These are phyloP conservation scores for Suillus subluteus DNA, from an alignment of 768 basidiomycete species.

Conservation along the genomic window DNA sequence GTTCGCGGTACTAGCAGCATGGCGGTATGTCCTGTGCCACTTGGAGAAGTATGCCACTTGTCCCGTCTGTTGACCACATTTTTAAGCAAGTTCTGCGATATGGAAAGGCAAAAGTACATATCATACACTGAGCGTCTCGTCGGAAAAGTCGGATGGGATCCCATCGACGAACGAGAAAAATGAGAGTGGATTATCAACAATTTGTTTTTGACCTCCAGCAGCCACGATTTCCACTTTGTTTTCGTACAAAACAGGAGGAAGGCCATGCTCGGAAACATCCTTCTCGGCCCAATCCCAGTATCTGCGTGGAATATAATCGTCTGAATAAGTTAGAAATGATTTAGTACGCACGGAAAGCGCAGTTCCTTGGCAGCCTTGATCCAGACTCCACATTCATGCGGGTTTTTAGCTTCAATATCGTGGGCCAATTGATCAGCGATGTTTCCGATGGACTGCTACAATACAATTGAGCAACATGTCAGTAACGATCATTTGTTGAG, in stretches of 20 bases:
- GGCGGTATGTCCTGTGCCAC: constrained; percentile 25
- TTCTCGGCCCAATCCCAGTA: constrained; percentile 35
- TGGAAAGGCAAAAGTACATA: not conserved
- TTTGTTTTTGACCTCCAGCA: constrained; percentile 13
- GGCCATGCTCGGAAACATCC: constrained; percentile 19
- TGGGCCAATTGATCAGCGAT: constrained; percentile 27
- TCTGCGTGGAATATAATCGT: constrained; percentile 11
- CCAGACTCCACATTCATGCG: constrained; percentile 24
- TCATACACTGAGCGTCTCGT: constrained; percentile 15
- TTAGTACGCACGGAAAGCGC: constrained; percentile 28
- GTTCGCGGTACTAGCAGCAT: constrained; percentile 16
- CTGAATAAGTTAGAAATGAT: not conserved
- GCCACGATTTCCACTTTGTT: constrained; percentile 17
- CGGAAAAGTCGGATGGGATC: constrained; percentile 24
- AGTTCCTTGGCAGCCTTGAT: constrained; percentile 25
- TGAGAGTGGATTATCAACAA: constrained; percentile 24
- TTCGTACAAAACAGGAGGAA: constrained; percentile 24
- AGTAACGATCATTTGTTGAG: not conserved
- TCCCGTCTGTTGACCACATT: constrained; percentile 12
- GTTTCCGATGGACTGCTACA: constrained; percentile 32
- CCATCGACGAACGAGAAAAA: constrained; percentile 19
- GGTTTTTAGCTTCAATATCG: constrained; percentile 26
- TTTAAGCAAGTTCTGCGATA: not conserved
- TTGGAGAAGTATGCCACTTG: constrained; percentile 21
- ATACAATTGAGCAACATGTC: no score